Evolutionary conservation across 1,139 yeast species (phyloP).

Genomic region (Diutina siamensis): DNA sequence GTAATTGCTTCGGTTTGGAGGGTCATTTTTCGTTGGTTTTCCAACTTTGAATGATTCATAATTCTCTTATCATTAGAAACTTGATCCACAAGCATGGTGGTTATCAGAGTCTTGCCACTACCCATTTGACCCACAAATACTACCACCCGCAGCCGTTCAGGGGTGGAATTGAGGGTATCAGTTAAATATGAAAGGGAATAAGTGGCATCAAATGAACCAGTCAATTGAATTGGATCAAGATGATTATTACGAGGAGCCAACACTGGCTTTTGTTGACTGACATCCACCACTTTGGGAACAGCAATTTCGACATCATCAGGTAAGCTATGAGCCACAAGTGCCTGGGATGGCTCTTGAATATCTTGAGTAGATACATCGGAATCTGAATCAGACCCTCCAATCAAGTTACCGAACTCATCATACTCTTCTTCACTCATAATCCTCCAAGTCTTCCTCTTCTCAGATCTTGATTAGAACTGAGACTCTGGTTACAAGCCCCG

Average conservation of each 20-base stretch:
- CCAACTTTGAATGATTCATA: conserved; percentile 59
- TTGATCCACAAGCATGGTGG: conserved; percentile 57
- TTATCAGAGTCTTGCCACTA: conserved; percentile 77
- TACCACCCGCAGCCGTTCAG: conserved; percentile 66
- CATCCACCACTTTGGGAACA: background rate
- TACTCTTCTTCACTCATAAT: conserved; percentile 41
- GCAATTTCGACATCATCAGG: background rate
- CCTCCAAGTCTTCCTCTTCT: background rate
- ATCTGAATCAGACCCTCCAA: conserved; percentile 36
- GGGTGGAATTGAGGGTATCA: conserved; percentile 32
- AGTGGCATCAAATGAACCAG: too few species aligned
- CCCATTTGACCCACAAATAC: conserved; percentile 73
- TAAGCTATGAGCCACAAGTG: background rate
- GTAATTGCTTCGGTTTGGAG: conserved; percentile 56
- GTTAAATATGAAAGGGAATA: conserved; percentile 49
- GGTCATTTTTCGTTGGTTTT: conserved; percentile 59
- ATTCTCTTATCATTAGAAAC: conserved; percentile 36
- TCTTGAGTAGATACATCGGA: conserved; percentile 29
- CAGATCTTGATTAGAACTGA: background rate
- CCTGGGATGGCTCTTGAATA: background rate
- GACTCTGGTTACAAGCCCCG: background rate
- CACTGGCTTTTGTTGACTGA: background rate
- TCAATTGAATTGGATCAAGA: too few species aligned
- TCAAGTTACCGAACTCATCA: conserved; percentile 76
- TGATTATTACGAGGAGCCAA: background rate